Conservation (phyloP, 2,329 filamentous ascomycete species). For the Neonectria sp. region DNA sequence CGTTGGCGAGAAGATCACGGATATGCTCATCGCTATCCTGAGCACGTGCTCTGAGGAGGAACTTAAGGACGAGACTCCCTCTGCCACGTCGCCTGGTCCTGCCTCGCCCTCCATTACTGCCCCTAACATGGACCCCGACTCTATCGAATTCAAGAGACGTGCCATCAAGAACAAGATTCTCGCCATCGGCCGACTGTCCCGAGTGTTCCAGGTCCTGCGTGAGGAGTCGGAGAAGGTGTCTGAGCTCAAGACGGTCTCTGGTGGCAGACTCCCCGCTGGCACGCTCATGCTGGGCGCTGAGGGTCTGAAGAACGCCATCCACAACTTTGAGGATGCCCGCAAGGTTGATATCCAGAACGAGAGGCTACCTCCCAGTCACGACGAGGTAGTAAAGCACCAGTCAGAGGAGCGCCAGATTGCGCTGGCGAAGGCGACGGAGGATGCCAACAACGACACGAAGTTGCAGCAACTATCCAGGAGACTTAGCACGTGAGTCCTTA, state of each 20-base stretch:
- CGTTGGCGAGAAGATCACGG: slow-evolving; percentile 98
- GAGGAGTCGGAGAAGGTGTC: slow-evolving; percentile 98
- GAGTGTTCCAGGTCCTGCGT: slow-evolving; percentile 97
- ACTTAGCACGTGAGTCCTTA: slow-evolving; percentile 85
- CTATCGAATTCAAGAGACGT: slow-evolving; percentile 92
- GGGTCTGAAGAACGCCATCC: slow-evolving; percentile 98
- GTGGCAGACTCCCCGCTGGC: slow-evolving; percentile 91
- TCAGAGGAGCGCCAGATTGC: slow-evolving; percentile 87
- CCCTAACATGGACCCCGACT: slow-evolving; percentile 78
- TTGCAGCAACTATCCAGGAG: slow-evolving; percentile 89
- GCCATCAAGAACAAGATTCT: slow-evolving; percentile 99
- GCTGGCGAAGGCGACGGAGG: slow-evolving; percentile 86
- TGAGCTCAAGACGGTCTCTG: slow-evolving; percentile 96
- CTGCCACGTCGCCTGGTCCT: slow-evolving; percentile 78
- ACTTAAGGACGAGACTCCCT: slow-evolving; percentile 87
- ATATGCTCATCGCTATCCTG: slow-evolving; percentile 98
- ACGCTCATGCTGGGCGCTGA: slow-evolving; percentile 98
- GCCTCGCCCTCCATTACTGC: slow-evolving; percentile 75
- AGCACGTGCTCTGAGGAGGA: slow-evolving; percentile 99
- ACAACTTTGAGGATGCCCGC: slow-evolving; percentile 94
- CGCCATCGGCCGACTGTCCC: slow-evolving; percentile 94
- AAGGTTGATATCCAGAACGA: slow-evolving; percentile 99
- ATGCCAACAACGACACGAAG: slow-evolving; percentile 93
- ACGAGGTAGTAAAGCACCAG: slow-evolving; percentile 88
- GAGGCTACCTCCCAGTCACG: slow-evolving; percentile 89